Base-by-base conservation (phyloP, 1,284 basidiomycete genomes). In the Irpex lacteus region DNA sequence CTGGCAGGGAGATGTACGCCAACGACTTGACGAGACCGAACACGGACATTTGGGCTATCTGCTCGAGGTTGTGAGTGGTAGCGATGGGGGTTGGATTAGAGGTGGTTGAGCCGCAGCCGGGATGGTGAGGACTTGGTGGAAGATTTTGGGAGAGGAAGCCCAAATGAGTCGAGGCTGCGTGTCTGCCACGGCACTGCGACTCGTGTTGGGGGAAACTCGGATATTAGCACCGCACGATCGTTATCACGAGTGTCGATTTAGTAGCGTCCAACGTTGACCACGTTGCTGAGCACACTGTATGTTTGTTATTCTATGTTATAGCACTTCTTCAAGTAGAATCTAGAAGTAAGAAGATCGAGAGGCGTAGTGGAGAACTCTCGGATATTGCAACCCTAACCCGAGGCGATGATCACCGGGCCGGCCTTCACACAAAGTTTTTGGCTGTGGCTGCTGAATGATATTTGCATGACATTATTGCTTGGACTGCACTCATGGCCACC, bases 1-100 rank as follows among this genome's bases (percentile, higher is more conserved):
- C 72, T 1, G 90, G 91, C 49, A 92, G 78, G 34, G 90, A 91
- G 66, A 91, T 70, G 70, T 92, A 92, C 58, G 87, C 90, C 60
- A 92, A 74, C 7, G 90, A 88, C 72, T 85, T 89, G 74, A 91
- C 73, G 67, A 91, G 77, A 54, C 80, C 70, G 68, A 90, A 73
- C 69, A 90, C 79, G 66, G 86, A 85, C 89, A 91, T 90, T 52
- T 36, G 50, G 54, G 37, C 5, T 38, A 37, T 32, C 21, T 44
- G 32, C 34, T 56, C 40, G 5, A 60, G 21, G 58, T 19, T 15
- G 19, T 13, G 19, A 19, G 36, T 58, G 38, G 34, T 50, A 26
- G 61, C 38, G 60, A 15, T 54, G 60, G 26, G 5, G 52, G 47
- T 56, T n/a, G 21, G 21, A 26, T 26, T 26, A 26, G 21, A 26